Base-by-base conservation (phyloP, 805 yeast species). In the Saturnispora zaruensis region DNA sequence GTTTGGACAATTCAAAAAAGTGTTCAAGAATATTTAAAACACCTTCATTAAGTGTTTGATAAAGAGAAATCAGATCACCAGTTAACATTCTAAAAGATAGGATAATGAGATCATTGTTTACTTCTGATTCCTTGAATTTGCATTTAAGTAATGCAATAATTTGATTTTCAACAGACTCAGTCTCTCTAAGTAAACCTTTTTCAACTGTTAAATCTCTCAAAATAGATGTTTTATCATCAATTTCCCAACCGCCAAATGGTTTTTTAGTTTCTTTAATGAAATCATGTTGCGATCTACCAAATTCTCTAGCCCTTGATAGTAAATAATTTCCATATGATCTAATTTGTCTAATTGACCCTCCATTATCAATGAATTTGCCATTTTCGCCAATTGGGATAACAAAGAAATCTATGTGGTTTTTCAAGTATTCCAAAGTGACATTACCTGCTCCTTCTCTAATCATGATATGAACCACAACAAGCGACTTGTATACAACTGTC, bases 31-130 rank as follows among this genome's bases (percentile, higher is more conserved):
- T 69, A 59, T 93, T 93, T 58, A 93, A 90, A 24, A 93, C 96
- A 36, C 98, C 99, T 67, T 93, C 98, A 67, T 93, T 93, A 57
- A 93, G 71, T 44, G 87, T 83, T 67, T 91, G 96, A 68, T 87
- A 95, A 37, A 93, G 70, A 1, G 90, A 79, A 56, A 93, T 73
- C 54, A 91, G 72, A 65, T 93, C 99, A 58, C 85, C 86, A n/a
- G 91, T 96, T 44, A 93, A 74, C 68, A 91, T 74, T 51, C 96
- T 74, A 70, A 91, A 93, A 28, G 91, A 85, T 38, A 91, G 84
- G 55, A 91, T 71, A 21, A 88, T 68, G 44, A 93, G 76, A 61
- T 93, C 97, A 66, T 89, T 89, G 56, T 81, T 82, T 46, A 89
- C 78, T 57, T 91, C 97, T 50, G 75, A 75, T 62, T 89, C 95